These are phyloP conservation scores for Gracilaria caudata DNA, from an alignment of 23 red algal genomes.

Conservation along the genomic window DNA sequence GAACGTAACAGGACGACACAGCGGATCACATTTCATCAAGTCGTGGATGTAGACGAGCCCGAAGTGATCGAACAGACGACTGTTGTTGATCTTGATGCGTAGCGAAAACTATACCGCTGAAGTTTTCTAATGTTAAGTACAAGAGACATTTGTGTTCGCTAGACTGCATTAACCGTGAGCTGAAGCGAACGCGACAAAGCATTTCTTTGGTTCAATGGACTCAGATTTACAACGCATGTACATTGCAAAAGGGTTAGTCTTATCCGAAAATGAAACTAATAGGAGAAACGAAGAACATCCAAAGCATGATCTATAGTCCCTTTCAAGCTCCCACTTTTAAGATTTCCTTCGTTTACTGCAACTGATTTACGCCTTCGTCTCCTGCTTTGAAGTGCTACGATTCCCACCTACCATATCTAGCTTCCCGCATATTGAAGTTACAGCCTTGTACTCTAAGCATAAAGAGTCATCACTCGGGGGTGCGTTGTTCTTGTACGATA, in stretches of 20 bases:
- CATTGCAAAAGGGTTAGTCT: too few relatives aligned
- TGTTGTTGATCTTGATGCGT: conserved; percentile 26
- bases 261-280: too few relatives aligned
- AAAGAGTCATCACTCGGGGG: neutral
- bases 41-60: conserved; percentile 21
- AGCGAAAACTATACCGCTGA: neutral
- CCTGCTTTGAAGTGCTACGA: neutral
- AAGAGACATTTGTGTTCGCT: neutral
- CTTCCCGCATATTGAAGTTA: conserved; percentile 26
- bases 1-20: neutral
- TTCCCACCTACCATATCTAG: neutral
- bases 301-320: too few relatives aligned
- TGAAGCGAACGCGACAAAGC: too few relatives aligned
- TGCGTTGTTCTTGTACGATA: conserved; percentile 30
- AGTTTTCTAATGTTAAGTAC: neutral
- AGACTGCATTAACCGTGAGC: neutral
- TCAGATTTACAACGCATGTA: too few relatives aligned
- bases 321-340: neutral
- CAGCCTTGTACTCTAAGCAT: conserved; percentile 44
- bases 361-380: neutral
- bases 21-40: conserved; percentile 22
- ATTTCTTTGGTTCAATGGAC: too few relatives aligned
- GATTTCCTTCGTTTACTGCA: neutral
- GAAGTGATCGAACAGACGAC: conserved; percentile 12
- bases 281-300: too few relatives aligned